phyloP scores from a whole-genome alignment of 208 protist species.

The Zelonia costaricensis region DNA sequence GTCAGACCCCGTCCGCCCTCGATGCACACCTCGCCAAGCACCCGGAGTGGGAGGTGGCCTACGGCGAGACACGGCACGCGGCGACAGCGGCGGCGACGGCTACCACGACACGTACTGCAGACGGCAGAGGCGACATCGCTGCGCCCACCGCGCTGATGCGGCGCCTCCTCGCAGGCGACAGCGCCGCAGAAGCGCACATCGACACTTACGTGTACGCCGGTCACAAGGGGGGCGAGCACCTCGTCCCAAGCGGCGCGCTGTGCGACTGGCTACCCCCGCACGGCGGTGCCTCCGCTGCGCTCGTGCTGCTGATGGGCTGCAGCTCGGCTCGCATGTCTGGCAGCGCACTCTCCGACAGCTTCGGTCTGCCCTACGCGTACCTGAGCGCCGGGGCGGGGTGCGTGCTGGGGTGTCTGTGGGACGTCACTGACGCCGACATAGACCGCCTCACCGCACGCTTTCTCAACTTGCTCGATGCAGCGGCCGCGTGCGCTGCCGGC shows the following conservation, averaged over 20 bases:
- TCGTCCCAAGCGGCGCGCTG: slow-evolving; percentile 38
- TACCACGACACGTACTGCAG: too few species aligned
- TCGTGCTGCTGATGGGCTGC: slow-evolving; percentile 83
- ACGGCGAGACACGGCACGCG: slow-evolving; percentile 14
- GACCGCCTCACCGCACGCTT: slow-evolving; percentile 64
- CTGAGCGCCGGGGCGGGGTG: slow-evolving; percentile 64
- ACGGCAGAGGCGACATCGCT: neutral
- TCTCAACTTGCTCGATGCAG: slow-evolving; percentile 9
- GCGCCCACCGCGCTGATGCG: slow-evolving; percentile 12
- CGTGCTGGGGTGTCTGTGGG: slow-evolving; percentile 73
- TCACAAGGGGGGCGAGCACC: slow-evolving; percentile 59
- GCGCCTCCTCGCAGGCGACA: slow-evolving; percentile 6
- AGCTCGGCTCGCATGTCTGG: slow-evolving; percentile 59
- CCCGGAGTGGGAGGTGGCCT: slow-evolving; percentile 26
- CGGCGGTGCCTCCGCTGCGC: neutral
- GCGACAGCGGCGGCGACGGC: slow-evolving; percentile 1
- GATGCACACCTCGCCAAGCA: slow-evolving; percentile 17
- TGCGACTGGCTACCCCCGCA: slow-evolving; percentile 49
- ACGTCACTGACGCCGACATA: slow-evolving; percentile 82
- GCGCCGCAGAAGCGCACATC: slow-evolving; percentile 9
- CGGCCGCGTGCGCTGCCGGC: neutral
- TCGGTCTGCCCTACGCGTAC: slow-evolving; percentile 73
- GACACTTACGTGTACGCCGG: slow-evolving; percentile 69
- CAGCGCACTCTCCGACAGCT: slow-evolving; percentile 35
- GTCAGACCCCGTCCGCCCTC: slow-evolving; percentile 2